phyloP scores from a whole-genome alignment of 2,329 filamentous ascomycete species.

The Trichoderma sp. region DNA sequence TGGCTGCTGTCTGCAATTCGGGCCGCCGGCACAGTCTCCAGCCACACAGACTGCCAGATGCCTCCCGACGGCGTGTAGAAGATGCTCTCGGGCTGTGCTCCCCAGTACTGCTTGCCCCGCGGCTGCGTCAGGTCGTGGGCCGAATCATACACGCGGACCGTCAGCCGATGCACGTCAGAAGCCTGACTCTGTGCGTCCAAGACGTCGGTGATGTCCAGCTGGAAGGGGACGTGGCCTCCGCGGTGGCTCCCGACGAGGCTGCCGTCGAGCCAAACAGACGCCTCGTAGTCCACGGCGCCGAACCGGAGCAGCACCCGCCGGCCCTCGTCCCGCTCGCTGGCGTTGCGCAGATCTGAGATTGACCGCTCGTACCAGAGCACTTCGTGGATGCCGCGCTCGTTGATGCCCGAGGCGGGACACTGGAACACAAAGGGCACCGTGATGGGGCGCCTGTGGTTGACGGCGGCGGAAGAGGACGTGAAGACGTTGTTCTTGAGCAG shows the following conservation, averaged over 20 bases:
- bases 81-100: slow-evolving; percentile 61
- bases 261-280: slow-evolving; percentile 60
- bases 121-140: slow-evolving; percentile 67
- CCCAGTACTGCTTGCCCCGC: slow-evolving; percentile 70
- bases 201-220: slow-evolving; percentile 61
- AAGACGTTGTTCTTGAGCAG: slow-evolving; percentile 53
- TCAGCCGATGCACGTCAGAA: slow-evolving; percentile 47
- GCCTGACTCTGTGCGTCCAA: slow-evolving; percentile 37
- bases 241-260: slow-evolving; percentile 57
- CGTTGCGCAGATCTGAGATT: slow-evolving; percentile 54
- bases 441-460: slow-evolving; percentile 56
- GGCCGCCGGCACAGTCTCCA: slow-evolving; percentile 57
- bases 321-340: slow-evolving; percentile 45
- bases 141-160: slow-evolving; percentile 64
- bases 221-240: slow-evolving; percentile 63
- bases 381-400: slow-evolving; percentile 65
- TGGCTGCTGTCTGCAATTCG: slow-evolving; percentile 59
- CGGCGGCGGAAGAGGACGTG: slow-evolving; percentile 29
- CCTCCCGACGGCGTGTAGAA: slow-evolving; percentile 62
- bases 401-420: slow-evolving; percentile 64
- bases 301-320: slow-evolving; percentile 57
- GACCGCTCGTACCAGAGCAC: slow-evolving; percentile 68
- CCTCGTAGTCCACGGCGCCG: slow-evolving; percentile 65
- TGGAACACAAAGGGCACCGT: slow-evolving; percentile 69
- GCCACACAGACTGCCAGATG: slow-evolving; percentile 62